Base-by-base conservation (phyloP, 768 basidiomycete species). In the Gymnopilus dilepis region DNA sequence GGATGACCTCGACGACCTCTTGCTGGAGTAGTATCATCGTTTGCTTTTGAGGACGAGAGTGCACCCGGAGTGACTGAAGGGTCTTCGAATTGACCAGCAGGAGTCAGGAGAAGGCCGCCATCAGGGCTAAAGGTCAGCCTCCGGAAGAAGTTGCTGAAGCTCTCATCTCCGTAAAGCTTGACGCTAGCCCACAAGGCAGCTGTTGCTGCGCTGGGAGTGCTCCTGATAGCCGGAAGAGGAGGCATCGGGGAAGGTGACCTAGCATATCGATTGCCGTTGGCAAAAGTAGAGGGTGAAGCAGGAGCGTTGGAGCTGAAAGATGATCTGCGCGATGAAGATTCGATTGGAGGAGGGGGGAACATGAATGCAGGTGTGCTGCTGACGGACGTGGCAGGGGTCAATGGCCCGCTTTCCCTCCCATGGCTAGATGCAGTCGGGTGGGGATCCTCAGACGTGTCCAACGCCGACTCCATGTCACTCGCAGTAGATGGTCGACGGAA, bases 1-100 rank as follows among this genome's bases (percentile, higher is more conserved):
- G 86, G 83, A 58, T 84, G 78, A 5, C 81, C 78, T 63, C 86
- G 90, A 63, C 87, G 78, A 24, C 89, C 88, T 60, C 88, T 79
- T 30, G 78, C 66, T 4, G 86, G 84, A 3, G 82, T 81, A 6
- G 81, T 79, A n/a, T 69, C 73, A 40, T 75, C 77, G 28, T 52
- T 63, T 58, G 38, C 58, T 54, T 64, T 70, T 45, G 61, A 54
- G 0, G 52, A 69, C 52, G 56, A 64, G 48, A 51, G 62, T 51
- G 57, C 64, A 42, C 50, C 65, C 47, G 57, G 65, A 6, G 80
- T 71, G 28, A 87, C 86, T 13, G 91, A 86, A 3, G 94, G 91
- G 73, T 99, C 97, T 72, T 99, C 96, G 69, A 97, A 98, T 71
- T 97, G 93, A 0, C 97, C 97, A 1, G 97, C 97, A 0, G 97